Evolutionary conservation across 83 land plant genomes (phyloP).

Genomic region (Thuja plicata): DNA sequence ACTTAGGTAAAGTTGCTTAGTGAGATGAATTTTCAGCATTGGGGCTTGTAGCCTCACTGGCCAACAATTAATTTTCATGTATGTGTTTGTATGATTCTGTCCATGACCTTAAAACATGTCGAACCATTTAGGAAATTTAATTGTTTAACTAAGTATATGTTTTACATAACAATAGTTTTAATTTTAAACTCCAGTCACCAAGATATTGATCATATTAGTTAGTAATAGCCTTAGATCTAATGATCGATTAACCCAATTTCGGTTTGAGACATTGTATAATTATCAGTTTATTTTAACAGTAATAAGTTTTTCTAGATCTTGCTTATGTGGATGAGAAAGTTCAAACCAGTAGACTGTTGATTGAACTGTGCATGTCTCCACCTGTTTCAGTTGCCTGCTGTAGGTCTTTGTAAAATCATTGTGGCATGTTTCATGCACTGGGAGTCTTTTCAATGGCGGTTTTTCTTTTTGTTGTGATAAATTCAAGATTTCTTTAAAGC

Average conservation of each 20-base stretch:
- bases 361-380: background rate
- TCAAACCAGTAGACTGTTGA: background rate
- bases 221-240: background rate
- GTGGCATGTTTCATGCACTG: background rate
- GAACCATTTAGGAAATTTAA: background rate
- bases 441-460: background rate
- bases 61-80: background rate
- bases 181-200: background rate
- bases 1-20: background rate
- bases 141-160: no score
- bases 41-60: background rate
- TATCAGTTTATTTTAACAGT: background rate
- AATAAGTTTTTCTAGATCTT: background rate
- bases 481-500: background rate
- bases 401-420: background rate
- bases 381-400: background rate
- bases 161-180: background rate
- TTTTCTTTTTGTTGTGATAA: background rate
- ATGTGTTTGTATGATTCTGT: background rate
- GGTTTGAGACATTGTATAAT: background rate
- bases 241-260: background rate
- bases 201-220: background rate
- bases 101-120: background rate
- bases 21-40: background rate
- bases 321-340: background rate